Base-by-base conservation (phyloP, 2,329 filamentous ascomycete genomes). In the Fusarium sp. region DNA sequence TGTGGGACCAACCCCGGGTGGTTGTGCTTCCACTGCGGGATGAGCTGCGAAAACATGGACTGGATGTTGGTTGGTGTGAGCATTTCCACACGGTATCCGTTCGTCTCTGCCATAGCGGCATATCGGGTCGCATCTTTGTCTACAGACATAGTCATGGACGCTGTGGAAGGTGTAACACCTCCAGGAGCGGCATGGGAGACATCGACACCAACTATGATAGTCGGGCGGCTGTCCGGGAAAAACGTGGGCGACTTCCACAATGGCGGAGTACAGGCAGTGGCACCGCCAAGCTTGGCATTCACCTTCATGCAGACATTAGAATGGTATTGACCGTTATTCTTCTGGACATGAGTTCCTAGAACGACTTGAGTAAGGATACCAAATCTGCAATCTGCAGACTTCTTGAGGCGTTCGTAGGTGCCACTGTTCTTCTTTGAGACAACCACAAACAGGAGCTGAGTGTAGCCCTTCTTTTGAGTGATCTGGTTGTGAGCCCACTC, bases 301-400 rank as follows among this genome's bases (percentile, higher is more conserved):
- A 99, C 89, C 82, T 99, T 99, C 93, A 99, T 96, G 67, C 89
- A 87, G 0, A 99, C 93, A 65, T 99, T 99, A 1, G 92, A 96
- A 74, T 92, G 91, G 79, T 98, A 98, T 74, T 99, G 96, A 0
- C 86, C 85, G 22, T 91, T 88, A 17, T 87, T 87, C 76, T 90
- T 91, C 37, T 81, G 73, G 1, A 95, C 92, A 61, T 96, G 91
- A 0, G 81, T 80, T 4, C 84, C 82, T 68, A 94, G 90, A n/a
- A 98, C 76, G 65, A 94, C 91, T 76, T 98, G 96, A 0, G 93
- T 93, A 0, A 93, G 84, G 15, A 94, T 86, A n/a, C 91, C 94
- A 68, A 89, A 94, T 33, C 92, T 90, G 74, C 92, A 95, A 71
- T 99, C 96, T 64, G 89, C 90, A 26, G 88, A 92, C 79, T 94